phyloP scores from a whole-genome alignment of 73 alveolate genomes.

The Paramecium pentaurelia region DNA sequence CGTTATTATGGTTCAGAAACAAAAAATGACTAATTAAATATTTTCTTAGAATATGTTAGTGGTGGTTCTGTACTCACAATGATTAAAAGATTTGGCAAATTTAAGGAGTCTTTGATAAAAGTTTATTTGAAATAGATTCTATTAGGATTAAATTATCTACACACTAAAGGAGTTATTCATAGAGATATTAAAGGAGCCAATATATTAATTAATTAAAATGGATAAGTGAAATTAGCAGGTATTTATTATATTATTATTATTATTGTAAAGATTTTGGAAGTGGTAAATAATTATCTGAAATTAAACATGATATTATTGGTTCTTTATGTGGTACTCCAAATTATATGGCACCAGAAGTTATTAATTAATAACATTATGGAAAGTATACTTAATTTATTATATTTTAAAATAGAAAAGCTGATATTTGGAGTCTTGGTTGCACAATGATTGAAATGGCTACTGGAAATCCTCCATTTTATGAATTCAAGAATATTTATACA shows the following conservation, averaged over 20 bases:
- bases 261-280: conserved; percentile 45
- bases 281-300: conserved; percentile 17
- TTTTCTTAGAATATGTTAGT: conserved; percentile 73
- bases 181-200: conserved; percentile 91
- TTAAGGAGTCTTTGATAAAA: conserved; percentile 71
- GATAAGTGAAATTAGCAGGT: conserved; percentile 57
- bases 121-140: conserved; percentile 69
- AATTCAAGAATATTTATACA: conserved; percentile 52
- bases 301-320: conserved; percentile 38
- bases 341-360: conserved; percentile 86
- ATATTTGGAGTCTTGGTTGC: conserved; percentile 94
- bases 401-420: conserved; percentile 64
- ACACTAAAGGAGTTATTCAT: conserved; percentile 74
- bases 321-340: conserved; percentile 73
- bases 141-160: conserved; percentile 82
- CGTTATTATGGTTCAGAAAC: conserved; percentile 70
- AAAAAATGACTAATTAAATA: conserved; percentile 62
- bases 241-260: neutral
- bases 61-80: conserved; percentile 70
- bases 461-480: conserved; percentile 82
- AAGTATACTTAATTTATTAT: neutral
- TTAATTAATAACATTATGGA: conserved; percentile 37
- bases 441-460: conserved; percentile 84
- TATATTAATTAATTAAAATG: conserved; percentile 60
- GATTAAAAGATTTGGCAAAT: conserved; percentile 63